These are phyloP conservation scores for Obba rivulosa DNA, from an alignment of 768 basidiomycete genomes.

Conservation along the genomic window DNA sequence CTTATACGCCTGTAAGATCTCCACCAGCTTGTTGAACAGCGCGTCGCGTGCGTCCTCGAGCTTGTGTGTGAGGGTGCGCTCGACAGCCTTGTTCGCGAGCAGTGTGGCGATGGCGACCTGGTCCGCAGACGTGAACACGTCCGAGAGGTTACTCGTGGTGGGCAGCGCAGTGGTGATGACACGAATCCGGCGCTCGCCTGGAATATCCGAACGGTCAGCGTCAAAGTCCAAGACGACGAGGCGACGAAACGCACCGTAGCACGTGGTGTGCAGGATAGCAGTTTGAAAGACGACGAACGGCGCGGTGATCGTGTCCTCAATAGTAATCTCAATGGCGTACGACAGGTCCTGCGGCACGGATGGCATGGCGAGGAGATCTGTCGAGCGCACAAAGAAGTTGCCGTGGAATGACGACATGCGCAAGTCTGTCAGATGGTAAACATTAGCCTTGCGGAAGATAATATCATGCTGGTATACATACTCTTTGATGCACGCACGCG, in stretches of 20 bases:
- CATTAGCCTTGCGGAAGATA: conserved; percentile 1
- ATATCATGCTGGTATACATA: conserved; percentile 21
- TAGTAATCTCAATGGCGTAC: conserved; percentile 92
- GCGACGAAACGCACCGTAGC: conserved; percentile 52
- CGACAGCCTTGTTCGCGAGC: conserved; percentile 55
- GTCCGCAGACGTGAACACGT: conserved; percentile 54
- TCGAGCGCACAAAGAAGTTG: conserved; percentile 97
- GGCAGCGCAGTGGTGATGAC: conserved; percentile 56
- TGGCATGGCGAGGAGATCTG: conserved; percentile 92
- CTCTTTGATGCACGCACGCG: conserved; percentile 96
- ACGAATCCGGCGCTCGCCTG: conserved; percentile 51
- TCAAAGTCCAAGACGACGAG: too few relatives aligned
- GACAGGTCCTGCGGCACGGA: conserved; percentile 96
- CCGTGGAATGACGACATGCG: conserved; percentile 98
- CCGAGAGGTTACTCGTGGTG: conserved; percentile 51
- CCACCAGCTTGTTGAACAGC: conserved; percentile 49
- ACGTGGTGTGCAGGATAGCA: conserved; percentile 90
- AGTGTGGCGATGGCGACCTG: conserved; percentile 49
- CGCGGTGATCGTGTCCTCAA: conserved; percentile 88
- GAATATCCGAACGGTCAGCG: too few relatives aligned
- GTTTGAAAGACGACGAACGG: conserved; percentile 95
- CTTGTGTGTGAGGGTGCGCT: conserved; percentile 44
- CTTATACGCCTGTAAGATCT: conserved; percentile 63
- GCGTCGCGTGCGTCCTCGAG: conserved; percentile 56
- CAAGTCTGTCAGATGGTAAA: conserved; percentile 44